These are phyloP conservation scores for Alternaria sp. DNA, from an alignment of 2,329 filamentous ascomycete species.

Conservation along the genomic window DNA sequence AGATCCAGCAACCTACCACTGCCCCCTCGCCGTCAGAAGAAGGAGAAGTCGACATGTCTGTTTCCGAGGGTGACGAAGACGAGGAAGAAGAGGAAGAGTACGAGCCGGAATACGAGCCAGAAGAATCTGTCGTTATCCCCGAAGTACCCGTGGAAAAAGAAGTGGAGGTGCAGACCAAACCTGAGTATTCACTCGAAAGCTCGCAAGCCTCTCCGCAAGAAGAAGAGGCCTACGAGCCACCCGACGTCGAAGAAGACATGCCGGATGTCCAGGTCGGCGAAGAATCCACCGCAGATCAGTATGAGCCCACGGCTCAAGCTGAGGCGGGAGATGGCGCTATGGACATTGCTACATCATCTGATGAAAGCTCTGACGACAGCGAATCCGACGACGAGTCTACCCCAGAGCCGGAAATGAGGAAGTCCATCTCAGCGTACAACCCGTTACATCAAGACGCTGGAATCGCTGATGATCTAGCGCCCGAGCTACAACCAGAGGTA, in stretches of 20 bases:
- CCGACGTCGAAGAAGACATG: slow-evolving; percentile 32
- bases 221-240: slow-evolving; percentile 42
- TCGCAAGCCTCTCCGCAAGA: slow-evolving; percentile 31
- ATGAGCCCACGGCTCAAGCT: slow-evolving; percentile 3
- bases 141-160: slow-evolving; percentile 8
- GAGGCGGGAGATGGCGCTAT: slow-evolving; percentile 42
- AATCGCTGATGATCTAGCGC: slow-evolving; percentile 49
- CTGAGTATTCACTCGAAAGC: slow-evolving; percentile 10
- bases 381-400: slow-evolving; percentile 27
- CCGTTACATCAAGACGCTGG: slow-evolving; percentile 16
- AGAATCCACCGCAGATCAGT: not conserved
- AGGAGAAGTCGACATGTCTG: slow-evolving; percentile 45
- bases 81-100: slow-evolving; percentile 33
- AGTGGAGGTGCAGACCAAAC: slow-evolving; percentile 4
- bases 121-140: slow-evolving; percentile 20
- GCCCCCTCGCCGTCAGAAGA: slow-evolving; percentile 35
- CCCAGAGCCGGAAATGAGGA: slow-evolving; percentile 17
- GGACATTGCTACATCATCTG: slow-evolving; percentile 43
- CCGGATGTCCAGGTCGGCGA: slow-evolving; percentile 7
- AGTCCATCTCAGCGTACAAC: slow-evolving; percentile 16
- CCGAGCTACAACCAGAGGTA: slow-evolving; percentile 44
- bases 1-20: not conserved
- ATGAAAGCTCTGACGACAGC: slow-evolving; percentile 30
- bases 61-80: slow-evolving; percentile 32
- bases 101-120: slow-evolving; percentile 36